phyloP scores from a whole-genome alignment of 352 stramenopile species.

The Thraustochytrium striatum region DNA sequence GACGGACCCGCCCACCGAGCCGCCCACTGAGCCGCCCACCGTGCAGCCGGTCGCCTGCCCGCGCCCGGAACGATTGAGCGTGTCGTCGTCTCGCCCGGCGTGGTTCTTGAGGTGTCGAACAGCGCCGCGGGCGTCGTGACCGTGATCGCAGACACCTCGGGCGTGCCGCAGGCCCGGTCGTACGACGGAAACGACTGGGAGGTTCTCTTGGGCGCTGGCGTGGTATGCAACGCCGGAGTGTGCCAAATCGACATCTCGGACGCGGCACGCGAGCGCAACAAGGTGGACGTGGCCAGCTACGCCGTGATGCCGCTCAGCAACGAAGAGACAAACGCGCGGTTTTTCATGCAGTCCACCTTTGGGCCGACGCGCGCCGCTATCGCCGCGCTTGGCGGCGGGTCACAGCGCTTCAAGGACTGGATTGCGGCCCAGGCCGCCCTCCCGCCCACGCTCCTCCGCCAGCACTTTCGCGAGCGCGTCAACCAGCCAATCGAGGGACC shows the following conservation, averaged over 20 bases:
- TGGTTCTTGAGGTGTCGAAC: too few relatives aligned
- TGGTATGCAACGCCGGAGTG: background rate
- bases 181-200: constrained; percentile 8
- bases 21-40: too few relatives aligned
- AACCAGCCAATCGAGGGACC: background rate
- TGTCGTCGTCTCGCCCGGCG: too few relatives aligned
- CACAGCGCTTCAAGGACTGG: background rate
- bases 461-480: background rate
- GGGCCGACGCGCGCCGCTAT: background rate
- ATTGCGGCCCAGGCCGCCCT: background rate
- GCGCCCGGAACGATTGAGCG: too few relatives aligned
- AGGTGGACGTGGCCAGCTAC: background rate
- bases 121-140: too few relatives aligned
- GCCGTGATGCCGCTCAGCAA: too few relatives aligned
- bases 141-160: too few relatives aligned
- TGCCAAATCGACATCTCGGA: background rate
- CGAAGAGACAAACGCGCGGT: background rate
- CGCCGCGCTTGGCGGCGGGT: background rate
- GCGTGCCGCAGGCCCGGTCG: background rate
- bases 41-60: too few relatives aligned
- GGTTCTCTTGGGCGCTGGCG: background rate
- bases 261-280: background rate
- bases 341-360: background rate
- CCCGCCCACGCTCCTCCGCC: background rate
- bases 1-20: too few relatives aligned